Evolutionary conservation across 306 rosid genomes (phyloP), one percentile per base, ranked within the genome.

Genomic region (Cicer arietinum): DNA sequence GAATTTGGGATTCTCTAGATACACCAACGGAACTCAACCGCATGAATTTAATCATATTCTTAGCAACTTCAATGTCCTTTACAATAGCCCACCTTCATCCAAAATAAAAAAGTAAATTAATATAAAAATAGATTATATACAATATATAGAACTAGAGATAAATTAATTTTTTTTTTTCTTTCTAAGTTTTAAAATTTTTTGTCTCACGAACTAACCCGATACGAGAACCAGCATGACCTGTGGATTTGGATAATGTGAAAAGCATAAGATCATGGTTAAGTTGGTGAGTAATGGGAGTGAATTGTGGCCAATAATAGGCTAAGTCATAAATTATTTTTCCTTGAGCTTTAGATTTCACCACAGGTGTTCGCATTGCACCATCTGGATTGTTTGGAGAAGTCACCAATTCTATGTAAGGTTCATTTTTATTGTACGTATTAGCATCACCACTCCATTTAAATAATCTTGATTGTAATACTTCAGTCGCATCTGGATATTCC

Each of bases 251-350:
- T 56, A 87, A 86, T n/a, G 98, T 94, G 81, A 94, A 91, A 58
- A 80, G 73, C 94, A 88, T 88, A n/a, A 94, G 13, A 73, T 94
- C 92, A 53, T 87, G 79, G 14, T 88, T 84, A 35, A 82, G 81
- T 1, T 81, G 41, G 46, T 80, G 79, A 69, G 86, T 87, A 13
- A 94, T 91, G 67, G 97, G 82, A 8, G 91, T 90, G 85, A 83
- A 94, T 0, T 94, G 98, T 4, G 97, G 98, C 96, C 97, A 93
- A 43, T 89, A 91, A 78, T 93, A 94, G 14, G 98, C 98, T 8
- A 88, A 69, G 83, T 94, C 98, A 78, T 89, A 63, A 69, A 91
- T 20, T 59, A 86, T 7, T 50, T 79, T 90, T 10, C 91, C 88
- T 41, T 83, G 52, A 60, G 64, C 81, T 20, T 5, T 43, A 48